phyloP scores from a whole-genome alignment of 2,329 filamentous ascomycete species.

The Cytospora schulzeri region DNA sequence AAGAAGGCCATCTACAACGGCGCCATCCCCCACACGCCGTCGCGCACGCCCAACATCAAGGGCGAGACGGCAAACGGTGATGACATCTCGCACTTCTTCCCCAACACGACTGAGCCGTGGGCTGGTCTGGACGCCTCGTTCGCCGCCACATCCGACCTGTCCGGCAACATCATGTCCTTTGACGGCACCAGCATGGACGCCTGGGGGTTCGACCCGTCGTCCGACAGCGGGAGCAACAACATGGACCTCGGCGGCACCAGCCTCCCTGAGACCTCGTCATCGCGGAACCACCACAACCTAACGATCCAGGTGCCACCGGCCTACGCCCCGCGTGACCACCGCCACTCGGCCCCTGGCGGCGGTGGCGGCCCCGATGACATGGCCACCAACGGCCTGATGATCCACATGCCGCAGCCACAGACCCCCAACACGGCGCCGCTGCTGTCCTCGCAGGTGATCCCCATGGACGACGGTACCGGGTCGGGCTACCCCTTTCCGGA shows the following conservation, averaged over 20 bases:
- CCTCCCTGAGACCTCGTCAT: neutral
- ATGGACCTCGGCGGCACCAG: constrained; percentile 16
- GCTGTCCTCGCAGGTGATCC: constrained; percentile 38
- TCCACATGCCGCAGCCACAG: constrained; percentile 55
- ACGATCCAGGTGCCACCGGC: constrained; percentile 25
- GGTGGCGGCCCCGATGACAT: constrained; percentile 32
- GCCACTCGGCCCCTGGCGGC: constrained; percentile 6
- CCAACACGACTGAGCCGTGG: constrained; percentile 31
- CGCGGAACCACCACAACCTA: constrained; percentile 26
- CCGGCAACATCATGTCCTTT: constrained; percentile 32
- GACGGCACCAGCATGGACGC: constrained; percentile 33
- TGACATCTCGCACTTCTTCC: constrained; percentile 29
- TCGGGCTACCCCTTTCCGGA: constrained; percentile 23
- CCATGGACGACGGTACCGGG: constrained; percentile 35
- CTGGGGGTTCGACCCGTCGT: constrained; percentile 23
- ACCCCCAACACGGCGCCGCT: constrained; percentile 39
- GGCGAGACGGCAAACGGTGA: constrained; percentile 27
- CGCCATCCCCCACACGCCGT: constrained; percentile 40
- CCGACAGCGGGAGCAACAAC: constrained; percentile 22
- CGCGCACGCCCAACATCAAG: constrained; percentile 42
- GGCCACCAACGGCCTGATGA: constrained; percentile 48
- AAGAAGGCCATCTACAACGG: constrained; percentile 19
- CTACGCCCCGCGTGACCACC: constrained; percentile 24
- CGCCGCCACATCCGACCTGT: constrained; percentile 14
- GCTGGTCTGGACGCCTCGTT: constrained; percentile 14